These are phyloP conservation scores for Paraleonurus japonicus DNA, from an alignment of 257 asterid genomes.

Conservation along the genomic window DNA sequence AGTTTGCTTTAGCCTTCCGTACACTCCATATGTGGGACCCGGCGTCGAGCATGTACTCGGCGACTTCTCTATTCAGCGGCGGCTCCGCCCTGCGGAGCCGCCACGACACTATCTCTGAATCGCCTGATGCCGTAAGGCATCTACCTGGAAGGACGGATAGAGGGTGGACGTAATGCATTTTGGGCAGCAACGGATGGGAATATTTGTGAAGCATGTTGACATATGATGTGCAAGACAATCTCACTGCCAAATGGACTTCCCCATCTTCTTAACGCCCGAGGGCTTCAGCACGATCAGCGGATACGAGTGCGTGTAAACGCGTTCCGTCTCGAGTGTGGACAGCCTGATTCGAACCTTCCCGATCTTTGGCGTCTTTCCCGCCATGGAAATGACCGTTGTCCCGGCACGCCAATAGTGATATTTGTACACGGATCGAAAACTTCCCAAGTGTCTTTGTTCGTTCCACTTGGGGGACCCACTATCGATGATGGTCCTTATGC, in stretches of 20 bases:
- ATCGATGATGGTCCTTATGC: slow-evolving; percentile 76
- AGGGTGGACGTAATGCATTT: slow-evolving; percentile 76
- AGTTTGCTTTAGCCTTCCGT: slow-evolving; percentile 76
- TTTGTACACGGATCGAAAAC: slow-evolving; percentile 82
- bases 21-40: slow-evolving; percentile 82
- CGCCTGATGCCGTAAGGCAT: slow-evolving; percentile 52
- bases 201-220: slow-evolving; percentile 65
- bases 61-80: slow-evolving; percentile 59
- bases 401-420: slow-evolving; percentile 64
- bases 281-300: slow-evolving; percentile 66
- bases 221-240: slow-evolving; percentile 71
- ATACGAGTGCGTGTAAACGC: slow-evolving; percentile 79
- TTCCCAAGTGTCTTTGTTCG: slow-evolving; percentile 91
- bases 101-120: slow-evolving; percentile 41
- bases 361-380: slow-evolving; percentile 50
- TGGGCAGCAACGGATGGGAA: slow-evolving; percentile 62
- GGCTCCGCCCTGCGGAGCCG: slow-evolving; percentile 80
- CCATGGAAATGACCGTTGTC: slow-evolving; percentile 72
- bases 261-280: slow-evolving; percentile 72
- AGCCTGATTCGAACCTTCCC: slow-evolving; percentile 85
- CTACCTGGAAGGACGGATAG: slow-evolving; percentile 57
- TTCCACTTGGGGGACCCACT: slow-evolving; percentile 69
- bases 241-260: slow-evolving; percentile 74
- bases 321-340: slow-evolving; percentile 74
- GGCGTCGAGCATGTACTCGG: slow-evolving; percentile 66